Base-by-base conservation (phyloP, 345 rosid species). In the Lenwebbia sp. region DNA sequence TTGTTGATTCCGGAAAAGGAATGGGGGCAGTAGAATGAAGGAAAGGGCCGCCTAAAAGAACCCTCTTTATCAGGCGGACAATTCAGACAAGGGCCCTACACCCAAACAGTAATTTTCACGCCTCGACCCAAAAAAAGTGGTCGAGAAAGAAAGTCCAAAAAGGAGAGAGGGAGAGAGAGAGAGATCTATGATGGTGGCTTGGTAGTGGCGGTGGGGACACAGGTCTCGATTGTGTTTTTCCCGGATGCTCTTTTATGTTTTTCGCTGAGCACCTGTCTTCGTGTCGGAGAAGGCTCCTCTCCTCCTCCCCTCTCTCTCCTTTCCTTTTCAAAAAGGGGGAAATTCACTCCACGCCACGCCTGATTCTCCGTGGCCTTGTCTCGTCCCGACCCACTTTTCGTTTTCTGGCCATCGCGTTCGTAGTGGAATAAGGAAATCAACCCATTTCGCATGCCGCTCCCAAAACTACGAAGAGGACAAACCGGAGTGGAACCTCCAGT, bases 351-450 rank as follows among this genome's bases (percentile, higher is more conserved):
- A 86, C 82, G 84, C 84, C 92, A 86, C 91, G 93, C 96, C 94
- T 90, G 89, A 88, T 90, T 95, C 92, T 87, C 91, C 94, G 94
- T 88, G 90, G 85, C 92, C 65, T 83, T 95, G 99, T 94, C 94
- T 83, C 88, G 89, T 90, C 88, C 60, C 88, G 91, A 87, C 88
- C 82, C 37, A 33, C 25, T 83, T 84, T 30, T 84, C 51, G 51
- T 49, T 78, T 82, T 49, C 19, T 7, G 54, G 88, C 88, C 89
- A 83, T 87, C 78, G 86, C 86, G 86, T 88, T 57, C 54, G 75
- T 75, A 40, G 37, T 82, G 78, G 86, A 60, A 78, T 37, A 51
- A 51, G 83, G 65, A 74, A 44, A 47, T 41, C n/a, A 58, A 11
- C 40, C 87, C 76, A 62, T 74, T 54, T 83, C 74, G 14, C 65